Percentiles rank a stretch among this genome's conserved stretches.
Conservation (phyloP, 75 land plant species). For the Selaginella moellendorffii region DNA sequence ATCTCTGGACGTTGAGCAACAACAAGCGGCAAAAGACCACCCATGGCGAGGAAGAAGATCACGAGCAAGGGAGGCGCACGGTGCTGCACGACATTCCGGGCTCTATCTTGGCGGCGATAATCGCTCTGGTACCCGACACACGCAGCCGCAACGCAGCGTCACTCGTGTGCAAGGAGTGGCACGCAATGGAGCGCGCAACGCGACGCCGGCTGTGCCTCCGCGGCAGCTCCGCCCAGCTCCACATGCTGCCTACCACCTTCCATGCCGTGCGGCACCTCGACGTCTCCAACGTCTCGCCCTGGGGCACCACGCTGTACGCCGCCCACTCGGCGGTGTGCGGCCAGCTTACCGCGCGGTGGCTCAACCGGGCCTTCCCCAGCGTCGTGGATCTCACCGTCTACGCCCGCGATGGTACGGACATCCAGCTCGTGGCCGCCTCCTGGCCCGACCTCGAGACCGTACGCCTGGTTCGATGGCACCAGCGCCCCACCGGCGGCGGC, state of each 20-base stretch:
- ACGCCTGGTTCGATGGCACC: slow-evolving; percentile 66
- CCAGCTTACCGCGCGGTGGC: slow-evolving; percentile 14
- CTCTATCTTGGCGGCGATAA: slow-evolving; percentile 20
- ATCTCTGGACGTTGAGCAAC: background rate
- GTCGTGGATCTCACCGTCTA: slow-evolving; percentile 43
- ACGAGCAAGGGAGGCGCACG: slow-evolving; percentile 10
- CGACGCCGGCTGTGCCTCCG: slow-evolving; percentile 52
- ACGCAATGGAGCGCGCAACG: slow-evolving; percentile 42
- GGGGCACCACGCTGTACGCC: slow-evolving; percentile 56
- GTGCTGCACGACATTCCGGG: slow-evolving; percentile 33
- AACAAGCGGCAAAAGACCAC: background rate
- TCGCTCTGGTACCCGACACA: slow-evolving; percentile 19
- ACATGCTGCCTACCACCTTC: slow-evolving; percentile 36
- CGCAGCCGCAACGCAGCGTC: slow-evolving; percentile 30
- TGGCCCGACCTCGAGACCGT: slow-evolving; percentile 37
- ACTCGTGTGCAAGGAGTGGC: slow-evolving; percentile 48
- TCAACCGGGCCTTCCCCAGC: slow-evolving; percentile 41
- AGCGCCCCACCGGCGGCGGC: slow-evolving; percentile 14
- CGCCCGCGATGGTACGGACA: slow-evolving; percentile 31
- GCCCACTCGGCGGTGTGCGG: slow-evolving; percentile 1
- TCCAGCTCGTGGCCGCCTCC: slow-evolving; percentile 28
- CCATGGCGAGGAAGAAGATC: too few relatives aligned
- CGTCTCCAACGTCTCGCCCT: slow-evolving; percentile 71
- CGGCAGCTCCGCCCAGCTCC: slow-evolving; percentile 49
- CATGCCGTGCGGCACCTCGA: slow-evolving; percentile 44